phyloP scores from a whole-genome alignment of 139 green algal species.

The Eudorina sp. region DNA sequence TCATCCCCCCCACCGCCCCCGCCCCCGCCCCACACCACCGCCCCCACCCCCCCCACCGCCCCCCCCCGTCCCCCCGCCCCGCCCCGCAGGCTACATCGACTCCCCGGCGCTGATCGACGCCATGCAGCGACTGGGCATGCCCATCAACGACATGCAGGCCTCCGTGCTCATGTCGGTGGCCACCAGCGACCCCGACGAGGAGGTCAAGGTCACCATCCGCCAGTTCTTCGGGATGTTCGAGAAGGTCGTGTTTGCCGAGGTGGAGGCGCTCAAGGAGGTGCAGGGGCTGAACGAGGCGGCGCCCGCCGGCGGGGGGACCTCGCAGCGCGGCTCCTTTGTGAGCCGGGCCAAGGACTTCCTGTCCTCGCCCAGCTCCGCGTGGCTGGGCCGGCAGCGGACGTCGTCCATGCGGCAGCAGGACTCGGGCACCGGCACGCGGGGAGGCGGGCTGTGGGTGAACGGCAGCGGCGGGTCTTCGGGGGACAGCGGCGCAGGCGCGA shows the following conservation, averaged over 20 bases:
- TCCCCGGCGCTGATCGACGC: slow-evolving; percentile 8
- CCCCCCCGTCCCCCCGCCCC: not conserved
- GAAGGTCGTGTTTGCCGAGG: slow-evolving; percentile 20
- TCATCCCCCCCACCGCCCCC: not conserved
- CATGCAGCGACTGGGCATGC: slow-evolving; percentile 44
- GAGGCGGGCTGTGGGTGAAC: not conserved
- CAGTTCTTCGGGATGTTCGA: slow-evolving; percentile 42
- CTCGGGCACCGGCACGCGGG: not conserved
- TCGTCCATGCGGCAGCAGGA: not conserved
- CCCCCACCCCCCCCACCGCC: not conserved
- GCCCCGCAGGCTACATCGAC: slow-evolving; percentile 42
- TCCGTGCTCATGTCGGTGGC: slow-evolving; percentile 8
- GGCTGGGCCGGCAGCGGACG: too few relatives aligned
- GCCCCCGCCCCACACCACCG: not conserved
- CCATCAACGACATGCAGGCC: slow-evolving; percentile 48
- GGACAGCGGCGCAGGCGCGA: too few relatives aligned
- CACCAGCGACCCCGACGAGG: not conserved
- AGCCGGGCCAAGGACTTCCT: not conserved
- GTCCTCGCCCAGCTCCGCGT: not conserved
- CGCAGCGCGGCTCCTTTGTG: not conserved
- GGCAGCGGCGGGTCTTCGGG: too few relatives aligned
- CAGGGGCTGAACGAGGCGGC: not conserved
- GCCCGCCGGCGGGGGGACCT: not conserved
- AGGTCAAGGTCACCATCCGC: slow-evolving; percentile 35
- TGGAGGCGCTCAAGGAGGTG: slow-evolving; percentile 5